Evolutionary conservation across 1,284 basidiomycete genomes (phyloP).

Genomic region (Paramarasmius palmivorus): DNA sequence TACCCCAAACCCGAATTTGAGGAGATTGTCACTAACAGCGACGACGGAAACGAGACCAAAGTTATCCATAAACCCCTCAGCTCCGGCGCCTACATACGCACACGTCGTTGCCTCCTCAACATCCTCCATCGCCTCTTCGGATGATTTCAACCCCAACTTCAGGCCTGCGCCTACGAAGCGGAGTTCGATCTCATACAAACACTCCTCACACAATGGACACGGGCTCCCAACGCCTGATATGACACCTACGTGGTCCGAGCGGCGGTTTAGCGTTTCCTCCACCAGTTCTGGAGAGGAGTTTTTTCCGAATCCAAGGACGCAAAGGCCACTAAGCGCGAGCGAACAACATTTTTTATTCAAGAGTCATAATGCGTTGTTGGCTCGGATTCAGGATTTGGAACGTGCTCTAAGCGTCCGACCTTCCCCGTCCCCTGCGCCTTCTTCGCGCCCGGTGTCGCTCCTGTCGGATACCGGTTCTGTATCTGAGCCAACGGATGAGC

Average conservation of each 20-base stretch:
- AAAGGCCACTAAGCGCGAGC: slow-evolving; percentile 57
- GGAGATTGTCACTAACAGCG: neutral
- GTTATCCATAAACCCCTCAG: neutral
- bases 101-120: slow-evolving; percentile 1
- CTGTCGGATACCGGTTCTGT: slow-evolving; percentile 53
- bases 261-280: neutral
- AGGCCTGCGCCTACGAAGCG: neutral
- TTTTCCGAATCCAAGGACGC: slow-evolving; percentile 7
- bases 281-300: slow-evolving; percentile 1
- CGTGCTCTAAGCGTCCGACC: slow-evolving; percentile 49
- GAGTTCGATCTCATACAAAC: neutral
- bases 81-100: neutral
- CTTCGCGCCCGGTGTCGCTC: slow-evolving; percentile 39
- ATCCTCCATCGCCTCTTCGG: neutral
- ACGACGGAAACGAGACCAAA: neutral
- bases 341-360: slow-evolving; percentile 84
- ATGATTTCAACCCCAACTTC: neutral
- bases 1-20: neutral
- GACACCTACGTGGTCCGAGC: neutral
- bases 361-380: slow-evolving; percentile 75
- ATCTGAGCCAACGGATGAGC: slow-evolving; percentile 65
- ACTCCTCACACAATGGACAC: neutral
- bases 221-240: neutral
- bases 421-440: slow-evolving; percentile 1
- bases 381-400: slow-evolving; percentile 78